Conservation (phyloP, 2,329 filamentous ascomycete genomes). For the Aureobasidium subglaciale region DNA sequence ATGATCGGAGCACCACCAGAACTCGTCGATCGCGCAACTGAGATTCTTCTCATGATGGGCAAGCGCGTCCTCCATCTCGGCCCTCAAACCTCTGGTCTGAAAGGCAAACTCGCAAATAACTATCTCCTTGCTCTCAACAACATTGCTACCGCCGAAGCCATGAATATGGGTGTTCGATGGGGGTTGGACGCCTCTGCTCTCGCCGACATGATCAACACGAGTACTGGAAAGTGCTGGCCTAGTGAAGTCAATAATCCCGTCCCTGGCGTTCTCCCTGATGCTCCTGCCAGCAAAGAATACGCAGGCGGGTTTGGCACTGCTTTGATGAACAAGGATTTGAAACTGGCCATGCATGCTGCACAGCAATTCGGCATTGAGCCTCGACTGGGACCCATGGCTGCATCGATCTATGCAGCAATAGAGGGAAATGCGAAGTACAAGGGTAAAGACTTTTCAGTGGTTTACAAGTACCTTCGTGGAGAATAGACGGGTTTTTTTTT, state of each 20-base stretch:
- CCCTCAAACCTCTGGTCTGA: slow-evolving; percentile 73
- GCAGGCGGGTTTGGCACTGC: slow-evolving; percentile 45
- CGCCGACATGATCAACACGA: slow-evolving; percentile 82
- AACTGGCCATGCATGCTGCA: slow-evolving; percentile 41
- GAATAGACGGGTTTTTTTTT: slow-evolving; percentile 35
- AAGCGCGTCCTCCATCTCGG: slow-evolving; percentile 81
- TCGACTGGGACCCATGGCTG: slow-evolving; percentile 39
- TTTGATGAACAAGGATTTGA: slow-evolving; percentile 45
- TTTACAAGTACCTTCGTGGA: slow-evolving; percentile 44
- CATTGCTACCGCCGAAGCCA: slow-evolving; percentile 61
- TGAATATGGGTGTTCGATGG: slow-evolving; percentile 59
- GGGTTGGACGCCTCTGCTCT: slow-evolving; percentile 60
- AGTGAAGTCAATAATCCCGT: slow-evolving; percentile 95
- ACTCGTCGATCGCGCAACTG: slow-evolving; percentile 57
- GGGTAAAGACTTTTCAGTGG: slow-evolving; percentile 45
- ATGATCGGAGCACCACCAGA: slow-evolving; percentile 72
- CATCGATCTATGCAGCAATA: slow-evolving; percentile 39
- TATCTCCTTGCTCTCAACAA: slow-evolving; percentile 94
- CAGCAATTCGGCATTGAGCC: slow-evolving; percentile 38
- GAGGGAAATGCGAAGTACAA: slow-evolving; percentile 38
- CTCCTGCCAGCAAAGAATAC: slow-evolving; percentile 69
- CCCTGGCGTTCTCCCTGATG: slow-evolving; percentile 67
- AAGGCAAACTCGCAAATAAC: slow-evolving; percentile 94
- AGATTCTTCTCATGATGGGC: slow-evolving; percentile 74
- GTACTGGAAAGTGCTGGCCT: slow-evolving; percentile 93